phyloP scores from a whole-genome alignment of 306 rosid genomes.

The Medicago ruthenica region DNA sequence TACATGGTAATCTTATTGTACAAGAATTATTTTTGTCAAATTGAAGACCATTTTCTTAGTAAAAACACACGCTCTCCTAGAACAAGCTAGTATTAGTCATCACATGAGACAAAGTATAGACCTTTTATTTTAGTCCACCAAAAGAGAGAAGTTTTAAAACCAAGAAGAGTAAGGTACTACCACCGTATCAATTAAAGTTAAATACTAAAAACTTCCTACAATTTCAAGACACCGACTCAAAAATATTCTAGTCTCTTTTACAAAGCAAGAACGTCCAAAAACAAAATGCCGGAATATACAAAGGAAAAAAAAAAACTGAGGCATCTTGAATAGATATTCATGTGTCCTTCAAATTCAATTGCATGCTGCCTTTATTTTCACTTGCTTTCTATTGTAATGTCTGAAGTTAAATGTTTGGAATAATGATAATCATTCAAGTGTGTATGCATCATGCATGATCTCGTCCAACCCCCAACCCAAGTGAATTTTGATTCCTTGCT shows the following conservation, averaged over 20 bases:
- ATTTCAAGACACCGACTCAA: slow-evolving; percentile 41
- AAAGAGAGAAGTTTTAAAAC: slow-evolving; percentile 43
- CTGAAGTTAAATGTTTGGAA: not conserved
- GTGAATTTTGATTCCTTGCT: no score
- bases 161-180: slow-evolving; percentile 45
- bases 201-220: slow-evolving; percentile 7
- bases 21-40: not conserved
- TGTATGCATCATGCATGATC: slow-evolving; percentile 1
- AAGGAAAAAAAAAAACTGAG: slow-evolving; percentile 13
- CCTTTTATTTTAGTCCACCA: slow-evolving; percentile 30
- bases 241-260: slow-evolving; percentile 35
- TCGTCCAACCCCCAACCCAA: no score
- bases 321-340: slow-evolving; percentile 36
- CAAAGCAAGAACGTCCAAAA: slow-evolving; percentile 37
- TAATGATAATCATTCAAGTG: slow-evolving; percentile 31
- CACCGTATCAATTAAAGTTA: slow-evolving; percentile 23
- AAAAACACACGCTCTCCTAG: slow-evolving; percentile 20
- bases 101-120: slow-evolving; percentile 24
- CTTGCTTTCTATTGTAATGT: slow-evolving; percentile 29
- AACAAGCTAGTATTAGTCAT: slow-evolving; percentile 30
- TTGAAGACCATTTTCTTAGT: slow-evolving; percentile 28
- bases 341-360: slow-evolving; percentile 24
- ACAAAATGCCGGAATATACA: slow-evolving; percentile 47
- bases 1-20: not conserved
- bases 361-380: slow-evolving; percentile 11